Conservation (phyloP, 2,329 filamentous ascomycete species). For the Xylaria sp. region DNA sequence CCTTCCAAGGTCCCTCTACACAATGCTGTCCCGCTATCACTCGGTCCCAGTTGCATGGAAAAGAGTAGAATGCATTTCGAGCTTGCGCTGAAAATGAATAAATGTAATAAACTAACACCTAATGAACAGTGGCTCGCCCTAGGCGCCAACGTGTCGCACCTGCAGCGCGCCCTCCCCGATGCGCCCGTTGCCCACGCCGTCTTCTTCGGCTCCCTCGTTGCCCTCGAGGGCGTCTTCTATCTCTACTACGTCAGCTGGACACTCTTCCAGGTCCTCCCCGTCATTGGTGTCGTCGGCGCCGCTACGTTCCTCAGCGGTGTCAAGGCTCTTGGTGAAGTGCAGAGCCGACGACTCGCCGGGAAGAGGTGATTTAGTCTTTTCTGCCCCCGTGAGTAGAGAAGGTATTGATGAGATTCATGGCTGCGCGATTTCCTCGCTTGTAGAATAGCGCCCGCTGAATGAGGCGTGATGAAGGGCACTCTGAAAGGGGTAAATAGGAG, state of each 20-base stretch:
- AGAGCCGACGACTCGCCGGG: conserved; percentile 84
- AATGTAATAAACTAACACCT: conserved; percentile 13
- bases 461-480: not conserved
- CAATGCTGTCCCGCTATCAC: not conserved
- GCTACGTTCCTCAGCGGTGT: conserved; percentile 88
- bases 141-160: conserved; percentile 84
- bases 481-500: not conserved
- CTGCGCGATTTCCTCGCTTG: not conserved
- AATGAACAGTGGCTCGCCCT: conserved; percentile 76
- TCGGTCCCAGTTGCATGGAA: not conserved
- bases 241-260: conserved; percentile 94
- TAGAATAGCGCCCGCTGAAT: not conserved
- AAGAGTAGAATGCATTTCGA: no score
- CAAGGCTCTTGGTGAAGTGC: conserved; percentile 91
- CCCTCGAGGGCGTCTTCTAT: conserved; percentile 92
- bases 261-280: conserved; percentile 87
- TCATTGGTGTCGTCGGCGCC: conserved; percentile 72
- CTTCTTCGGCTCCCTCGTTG: conserved; percentile 88
- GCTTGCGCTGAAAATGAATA: not conserved
- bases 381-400: not conserved
- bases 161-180: conserved; percentile 76
- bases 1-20: not conserved
- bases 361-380: conserved; percentile 52
- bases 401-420: not conserved
- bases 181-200: conserved; percentile 84